Conservation (phyloP, 148 eudicot genomes). For the Polygonum maritimum region DNA sequence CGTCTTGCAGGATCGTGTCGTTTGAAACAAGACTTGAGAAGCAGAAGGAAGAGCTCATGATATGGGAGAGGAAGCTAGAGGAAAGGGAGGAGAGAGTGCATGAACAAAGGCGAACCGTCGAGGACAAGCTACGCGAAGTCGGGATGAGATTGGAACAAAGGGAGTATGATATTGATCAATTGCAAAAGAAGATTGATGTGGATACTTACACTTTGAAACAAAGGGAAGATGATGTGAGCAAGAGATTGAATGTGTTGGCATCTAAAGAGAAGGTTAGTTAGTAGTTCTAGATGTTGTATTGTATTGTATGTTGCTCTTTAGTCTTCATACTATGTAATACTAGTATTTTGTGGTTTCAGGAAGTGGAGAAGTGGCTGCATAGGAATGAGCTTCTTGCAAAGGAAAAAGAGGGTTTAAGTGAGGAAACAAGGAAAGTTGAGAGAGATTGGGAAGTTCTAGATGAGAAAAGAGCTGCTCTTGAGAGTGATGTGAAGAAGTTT, state of each 20-base stretch:
- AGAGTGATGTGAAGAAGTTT: slow-evolving; percentile 31
- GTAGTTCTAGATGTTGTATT: not conserved
- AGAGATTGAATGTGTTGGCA: slow-evolving; percentile 36
- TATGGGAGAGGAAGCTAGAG: slow-evolving; percentile 81
- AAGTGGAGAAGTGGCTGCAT: slow-evolving; percentile 49
- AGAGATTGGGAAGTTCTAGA: slow-evolving; percentile 87
- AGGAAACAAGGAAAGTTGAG: slow-evolving; percentile 67
- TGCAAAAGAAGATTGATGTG: slow-evolving; percentile 44
- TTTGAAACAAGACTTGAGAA: slow-evolving; percentile 45
- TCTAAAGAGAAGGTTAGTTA: slow-evolving; percentile 50
- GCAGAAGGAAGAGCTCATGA: slow-evolving; percentile 59
- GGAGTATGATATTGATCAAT: slow-evolving; percentile 50
- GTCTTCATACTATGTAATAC: not conserved
- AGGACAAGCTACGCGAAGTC: slow-evolving; percentile 46
- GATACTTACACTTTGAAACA: slow-evolving; percentile 33
- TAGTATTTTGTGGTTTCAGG: slow-evolving; percentile 36
- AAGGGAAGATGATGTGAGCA: slow-evolving; percentile 48
- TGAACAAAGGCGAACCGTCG: slow-evolving; percentile 46
- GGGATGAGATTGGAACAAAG: slow-evolving; percentile 38
- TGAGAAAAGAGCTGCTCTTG: slow-evolving; percentile 46
- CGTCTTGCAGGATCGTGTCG: slow-evolving; percentile 41
- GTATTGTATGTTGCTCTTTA: not conserved
- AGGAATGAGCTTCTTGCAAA: slow-evolving; percentile 48
- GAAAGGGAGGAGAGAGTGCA: slow-evolving; percentile 66
- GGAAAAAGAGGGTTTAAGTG: slow-evolving; percentile 61